phyloP scores from a whole-genome alignment of 805 yeast genomes.

The Wickerhamiella musiphila region DNA sequence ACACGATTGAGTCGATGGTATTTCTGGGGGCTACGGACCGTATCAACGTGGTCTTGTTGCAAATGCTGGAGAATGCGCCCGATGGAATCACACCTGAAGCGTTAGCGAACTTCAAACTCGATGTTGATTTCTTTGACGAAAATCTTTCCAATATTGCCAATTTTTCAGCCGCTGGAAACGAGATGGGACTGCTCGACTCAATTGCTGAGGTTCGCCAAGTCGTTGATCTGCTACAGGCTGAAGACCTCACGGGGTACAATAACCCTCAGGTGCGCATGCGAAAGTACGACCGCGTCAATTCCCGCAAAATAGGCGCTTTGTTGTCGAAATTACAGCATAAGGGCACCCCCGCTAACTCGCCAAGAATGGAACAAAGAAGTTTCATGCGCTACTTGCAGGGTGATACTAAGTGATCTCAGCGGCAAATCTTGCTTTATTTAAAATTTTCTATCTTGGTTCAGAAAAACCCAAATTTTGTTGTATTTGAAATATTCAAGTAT shows the following conservation, averaged over 20 bases:
- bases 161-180: conserved; percentile 13
- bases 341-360: conserved; percentile 10
- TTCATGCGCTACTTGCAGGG: conserved; percentile 14
- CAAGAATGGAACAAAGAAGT: conserved; percentile 8
- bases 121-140: conserved; percentile 57
- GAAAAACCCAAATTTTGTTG: too few species aligned
- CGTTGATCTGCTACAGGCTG: conserved; percentile 44
- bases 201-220: conserved; percentile 68
- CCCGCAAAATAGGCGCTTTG: conserved; percentile 34
- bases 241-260: conserved; percentile 45
- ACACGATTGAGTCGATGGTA: conserved; percentile 58
- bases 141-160: conserved; percentile 21
- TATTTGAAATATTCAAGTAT: neutral
- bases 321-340: conserved; percentile 7
- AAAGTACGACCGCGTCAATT: conserved; percentile 56
- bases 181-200: conserved; percentile 39
- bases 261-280: conserved; percentile 39
- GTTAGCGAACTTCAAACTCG: conserved; percentile 56
- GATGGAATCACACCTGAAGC: conserved; percentile 41
- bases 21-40: conserved; percentile 76
- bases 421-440: too few species aligned
- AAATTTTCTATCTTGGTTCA: too few species aligned
- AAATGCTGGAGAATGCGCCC: conserved; percentile 35
- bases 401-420: conserved; percentile 3
- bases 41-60: conserved; percentile 52